Percentiles rank a stretch among this genome's conserved stretches.
Conservation (phyloP, 2,329 filamentous ascomycete genomes). For the Xylariales sp. region DNA sequence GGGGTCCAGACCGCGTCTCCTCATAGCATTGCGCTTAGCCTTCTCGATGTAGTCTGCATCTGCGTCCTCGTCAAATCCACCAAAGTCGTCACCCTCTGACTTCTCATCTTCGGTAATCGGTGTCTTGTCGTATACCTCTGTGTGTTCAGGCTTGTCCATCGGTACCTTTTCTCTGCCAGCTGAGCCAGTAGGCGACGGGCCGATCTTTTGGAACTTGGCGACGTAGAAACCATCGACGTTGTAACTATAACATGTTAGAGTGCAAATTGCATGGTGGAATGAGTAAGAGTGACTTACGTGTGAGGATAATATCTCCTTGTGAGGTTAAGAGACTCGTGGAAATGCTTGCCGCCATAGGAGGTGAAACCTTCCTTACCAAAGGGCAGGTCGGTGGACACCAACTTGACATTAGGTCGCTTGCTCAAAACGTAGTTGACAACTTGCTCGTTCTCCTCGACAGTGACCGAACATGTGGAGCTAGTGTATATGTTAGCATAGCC, state of each 20-base stretch:
- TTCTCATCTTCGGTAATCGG: slow-evolving; percentile 53
- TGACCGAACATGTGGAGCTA: slow-evolving; percentile 85
- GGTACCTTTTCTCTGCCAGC: slow-evolving; percentile 16
- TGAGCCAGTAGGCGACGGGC: slow-evolving; percentile 57
- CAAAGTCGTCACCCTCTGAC: slow-evolving; percentile 53
- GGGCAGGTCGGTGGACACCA: slow-evolving; percentile 84
- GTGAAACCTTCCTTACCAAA: slow-evolving; percentile 95
- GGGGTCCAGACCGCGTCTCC: slow-evolving; percentile 70
- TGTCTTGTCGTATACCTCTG: slow-evolving; percentile 61
- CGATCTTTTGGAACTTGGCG: slow-evolving; percentile 93
- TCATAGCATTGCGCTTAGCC: slow-evolving; percentile 69
- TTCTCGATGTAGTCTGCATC: slow-evolving; percentile 68
- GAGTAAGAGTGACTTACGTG: too few species aligned
- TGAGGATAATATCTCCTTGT: slow-evolving; percentile 82
- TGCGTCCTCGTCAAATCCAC: slow-evolving; percentile 69
- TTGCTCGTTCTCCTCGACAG: slow-evolving; percentile 86
- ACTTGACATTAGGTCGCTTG: slow-evolving; percentile 87
- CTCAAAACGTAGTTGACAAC: slow-evolving; percentile 91
- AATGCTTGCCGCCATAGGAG: slow-evolving; percentile 84
- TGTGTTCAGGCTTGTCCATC: slow-evolving; percentile 24
- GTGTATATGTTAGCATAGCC: background rate
- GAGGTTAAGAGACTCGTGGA: slow-evolving; percentile 78
- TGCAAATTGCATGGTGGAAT: too few species aligned
- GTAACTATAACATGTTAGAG: too few species aligned
- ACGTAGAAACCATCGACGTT: slow-evolving; percentile 97